Evolutionary conservation across 1,139 yeast species (phyloP), one percentile per base, ranked within the genome.

Genomic region (Diutina mesorugosa): DNA sequence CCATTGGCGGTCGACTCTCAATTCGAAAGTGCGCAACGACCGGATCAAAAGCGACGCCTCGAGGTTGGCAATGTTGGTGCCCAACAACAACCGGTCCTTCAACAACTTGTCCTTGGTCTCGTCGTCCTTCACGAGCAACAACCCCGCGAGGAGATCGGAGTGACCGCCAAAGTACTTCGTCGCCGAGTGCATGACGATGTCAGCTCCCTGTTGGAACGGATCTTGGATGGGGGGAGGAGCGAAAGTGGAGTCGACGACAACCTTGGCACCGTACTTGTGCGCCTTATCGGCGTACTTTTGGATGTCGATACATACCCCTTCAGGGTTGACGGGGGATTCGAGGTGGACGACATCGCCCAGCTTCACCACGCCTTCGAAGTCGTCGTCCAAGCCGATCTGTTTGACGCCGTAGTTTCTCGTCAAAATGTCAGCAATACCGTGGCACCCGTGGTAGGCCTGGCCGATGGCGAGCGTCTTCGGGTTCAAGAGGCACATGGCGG

Each of bases 121-220:
- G 9, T 66, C 63, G 59, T 81, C 81, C 66, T 84, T 83, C 12
- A 87, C 84, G 12, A 84, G 82, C 46, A 90, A 71, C 10, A 86
- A 76, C 26, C 97, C 97, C 3, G 96, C 91, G 54, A 91, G 74
- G 56, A 90, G 71, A 68, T 91, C 97, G 16, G 96, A 87, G 68
- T 90, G 97, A 26, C 97, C 97, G 46, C 96, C 97, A 66, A 90
- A 85, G 69, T 84, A 91, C 67, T 90, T 90, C 2, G 97, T 89
- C 0, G 91, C 96, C 1, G 96, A 88, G 69, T 90, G 97, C 82
- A 91, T 73, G 16, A 90, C 81, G 64, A 88, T 69, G 67, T 90
- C 97, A 41, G 86, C 96, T 52, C 93, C 96, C 38, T 78, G 85
- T 48, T 77, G 74, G 70, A 89, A 90, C 6, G 95, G 93, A 61